Conservation (phyloP, 177 flowering plant species). For the Vitis hybrid region DNA sequence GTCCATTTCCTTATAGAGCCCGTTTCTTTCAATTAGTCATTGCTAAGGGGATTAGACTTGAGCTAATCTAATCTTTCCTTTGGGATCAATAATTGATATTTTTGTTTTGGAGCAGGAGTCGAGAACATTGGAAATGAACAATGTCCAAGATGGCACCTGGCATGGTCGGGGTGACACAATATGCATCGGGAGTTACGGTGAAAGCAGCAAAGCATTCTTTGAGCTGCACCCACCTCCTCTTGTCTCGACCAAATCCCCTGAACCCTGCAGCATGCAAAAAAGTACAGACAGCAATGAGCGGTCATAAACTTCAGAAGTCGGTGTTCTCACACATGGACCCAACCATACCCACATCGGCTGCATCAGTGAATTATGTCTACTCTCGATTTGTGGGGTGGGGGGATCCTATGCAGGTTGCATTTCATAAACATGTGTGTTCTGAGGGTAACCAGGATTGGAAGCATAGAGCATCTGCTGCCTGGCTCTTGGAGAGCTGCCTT, state of each 20-base stretch:
- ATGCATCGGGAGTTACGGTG: slow-evolving; percentile 59
- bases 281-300: slow-evolving; percentile 11
- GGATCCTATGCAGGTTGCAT: background rate
- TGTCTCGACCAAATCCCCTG: slow-evolving; percentile 39
- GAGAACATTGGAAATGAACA: slow-evolving; percentile 88
- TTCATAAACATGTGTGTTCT: background rate
- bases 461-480: background rate
- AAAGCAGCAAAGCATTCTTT: slow-evolving; percentile 42
- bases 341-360: background rate
- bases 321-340: slow-evolving; percentile 29
- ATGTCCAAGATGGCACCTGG: slow-evolving; percentile 88
- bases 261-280: slow-evolving; percentile 33
- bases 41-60: too few species aligned
- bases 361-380: background rate
- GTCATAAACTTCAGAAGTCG: slow-evolving; percentile 21
- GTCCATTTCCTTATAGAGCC: slow-evolving; percentile 5
- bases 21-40: background rate
- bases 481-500: too few species aligned
- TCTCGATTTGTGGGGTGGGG: too few species aligned
- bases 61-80: too few species aligned
- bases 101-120: slow-evolving; percentile 56
- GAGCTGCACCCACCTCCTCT: slow-evolving; percentile 54
- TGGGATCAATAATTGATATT: background rate
- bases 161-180: slow-evolving; percentile 89
- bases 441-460: background rate